These are phyloP conservation scores for Elongisporangium anandrum DNA, from an alignment of 352 stramenopile species.

Conservation along the genomic window DNA sequence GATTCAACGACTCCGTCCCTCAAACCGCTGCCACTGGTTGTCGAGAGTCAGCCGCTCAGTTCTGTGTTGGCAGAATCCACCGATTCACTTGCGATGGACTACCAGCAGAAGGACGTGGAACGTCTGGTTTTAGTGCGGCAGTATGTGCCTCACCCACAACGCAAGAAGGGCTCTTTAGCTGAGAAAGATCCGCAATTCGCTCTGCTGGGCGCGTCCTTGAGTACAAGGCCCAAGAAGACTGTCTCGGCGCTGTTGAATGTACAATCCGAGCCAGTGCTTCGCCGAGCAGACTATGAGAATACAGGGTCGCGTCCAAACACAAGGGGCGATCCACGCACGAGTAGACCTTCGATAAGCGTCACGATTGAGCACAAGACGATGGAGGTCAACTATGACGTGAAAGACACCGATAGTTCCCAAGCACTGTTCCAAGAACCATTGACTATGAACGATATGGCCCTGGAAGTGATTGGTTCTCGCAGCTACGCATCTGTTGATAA, in stretches of 20 bases:
- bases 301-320: neutral
- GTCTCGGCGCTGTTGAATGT: neutral
- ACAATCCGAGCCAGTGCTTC: neutral
- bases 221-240: neutral
- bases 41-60: neutral
- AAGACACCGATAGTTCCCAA: neutral
- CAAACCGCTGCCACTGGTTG: constrained; percentile 15
- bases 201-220: neutral
- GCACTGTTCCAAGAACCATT: neutral
- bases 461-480: neutral
- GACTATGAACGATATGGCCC: neutral
- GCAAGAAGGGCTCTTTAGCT: neutral
- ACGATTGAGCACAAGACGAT: neutral
- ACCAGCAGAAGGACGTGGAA: neutral
- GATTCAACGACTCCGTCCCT: neutral
- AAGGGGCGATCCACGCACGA: neutral
- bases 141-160: neutral
- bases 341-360: neutral
- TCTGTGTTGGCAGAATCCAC: neutral
- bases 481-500: neutral
- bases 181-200: neutral
- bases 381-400: neutral
- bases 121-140: neutral
- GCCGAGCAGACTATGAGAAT: neutral
- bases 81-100: neutral